Evolutionary conservation across 78 protist species (phyloP).

Genomic region (Tieghemostelium lacteum): DNA sequence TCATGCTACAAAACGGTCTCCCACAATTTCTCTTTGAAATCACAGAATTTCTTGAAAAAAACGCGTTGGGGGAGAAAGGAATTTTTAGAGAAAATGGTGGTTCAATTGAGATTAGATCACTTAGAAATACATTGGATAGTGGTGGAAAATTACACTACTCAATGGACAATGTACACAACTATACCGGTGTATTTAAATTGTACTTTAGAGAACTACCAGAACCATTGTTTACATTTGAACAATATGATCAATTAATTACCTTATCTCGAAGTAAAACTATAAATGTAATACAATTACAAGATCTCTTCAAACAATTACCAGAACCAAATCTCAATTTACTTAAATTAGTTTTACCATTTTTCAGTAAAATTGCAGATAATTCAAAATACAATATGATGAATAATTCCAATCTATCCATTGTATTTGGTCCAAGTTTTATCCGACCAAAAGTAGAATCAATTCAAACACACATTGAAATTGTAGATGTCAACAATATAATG

Average conservation of each 20-base stretch:
- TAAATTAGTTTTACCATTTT: constrained; percentile 21
- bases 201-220: constrained; percentile 76
- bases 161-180: background rate
- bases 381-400: constrained; percentile 40
- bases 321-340: background rate
- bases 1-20: constrained; percentile 2
- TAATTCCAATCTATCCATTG: constrained; percentile 27
- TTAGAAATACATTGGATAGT: constrained; percentile 6
- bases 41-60: constrained; percentile 32
- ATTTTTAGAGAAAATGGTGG: constrained; percentile 45
- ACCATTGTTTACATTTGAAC: constrained; percentile 55
- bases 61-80: constrained; percentile 47
- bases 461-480: constrained; percentile 7
- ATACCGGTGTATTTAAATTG: constrained; percentile 54
- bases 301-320: constrained; percentile 37
- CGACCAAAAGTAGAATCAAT: constrained; percentile 23
- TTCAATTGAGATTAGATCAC: constrained; percentile 15
- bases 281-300: background rate
- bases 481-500: constrained; percentile 5
- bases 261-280: constrained; percentile 2
- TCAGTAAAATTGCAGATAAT: constrained; percentile 31
- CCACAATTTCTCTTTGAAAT: constrained; percentile 29
- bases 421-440: constrained; percentile 51
- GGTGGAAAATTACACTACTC: background rate
- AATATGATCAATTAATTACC: constrained; percentile 53